phyloP scores from a whole-genome alignment of 2,329 filamentous ascomycete species.

The Cladobotryum mycophilum region DNA sequence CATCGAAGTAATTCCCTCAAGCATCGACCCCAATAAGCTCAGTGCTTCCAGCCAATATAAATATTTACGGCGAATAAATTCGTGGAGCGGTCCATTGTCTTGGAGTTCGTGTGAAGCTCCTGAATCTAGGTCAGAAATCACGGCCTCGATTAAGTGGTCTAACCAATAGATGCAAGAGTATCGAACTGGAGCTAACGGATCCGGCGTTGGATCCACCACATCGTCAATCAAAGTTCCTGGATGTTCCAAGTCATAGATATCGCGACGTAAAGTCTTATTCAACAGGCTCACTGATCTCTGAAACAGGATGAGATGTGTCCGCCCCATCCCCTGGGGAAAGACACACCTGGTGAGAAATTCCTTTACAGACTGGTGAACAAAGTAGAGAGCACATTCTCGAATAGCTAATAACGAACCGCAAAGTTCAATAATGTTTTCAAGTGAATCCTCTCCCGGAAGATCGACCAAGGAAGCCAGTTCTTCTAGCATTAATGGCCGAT shows the following conservation, averaged over 20 bases:
- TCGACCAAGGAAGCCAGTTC: constrained; percentile 23
- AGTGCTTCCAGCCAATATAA: constrained; percentile 40
- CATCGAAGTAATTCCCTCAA: constrained; percentile 13
- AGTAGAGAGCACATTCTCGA: constrained; percentile 22
- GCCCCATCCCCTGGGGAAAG: constrained; percentile 21
- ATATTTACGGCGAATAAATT: constrained; percentile 29
- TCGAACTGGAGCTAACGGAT: constrained; percentile 5
- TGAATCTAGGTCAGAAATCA: too few species aligned
- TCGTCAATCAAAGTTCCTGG: constrained; percentile 5
- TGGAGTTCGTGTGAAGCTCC: too few species aligned
- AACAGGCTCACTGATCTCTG: not conserved
- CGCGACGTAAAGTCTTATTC: constrained; percentile 1
- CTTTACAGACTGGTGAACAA: constrained; percentile 39
- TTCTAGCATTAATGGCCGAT: constrained; percentile 29
- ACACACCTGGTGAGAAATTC: constrained; percentile 31
- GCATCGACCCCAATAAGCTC: constrained; percentile 24
- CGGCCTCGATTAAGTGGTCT: too few species aligned
- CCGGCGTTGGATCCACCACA: constrained; percentile 3
- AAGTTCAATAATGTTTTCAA: constrained; percentile 22
- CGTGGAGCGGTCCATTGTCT: constrained; percentile 20
- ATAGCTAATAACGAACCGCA: constrained; percentile 37
- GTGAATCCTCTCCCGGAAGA: constrained; percentile 8
- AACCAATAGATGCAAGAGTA: constrained; percentile 20
- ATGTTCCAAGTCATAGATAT: constrained; percentile 22
- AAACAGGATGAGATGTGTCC: not conserved